These are phyloP conservation scores for Berberis thunbergii DNA, from an alignment of 164 flowering plant genomes.

Conservation along the genomic window DNA sequence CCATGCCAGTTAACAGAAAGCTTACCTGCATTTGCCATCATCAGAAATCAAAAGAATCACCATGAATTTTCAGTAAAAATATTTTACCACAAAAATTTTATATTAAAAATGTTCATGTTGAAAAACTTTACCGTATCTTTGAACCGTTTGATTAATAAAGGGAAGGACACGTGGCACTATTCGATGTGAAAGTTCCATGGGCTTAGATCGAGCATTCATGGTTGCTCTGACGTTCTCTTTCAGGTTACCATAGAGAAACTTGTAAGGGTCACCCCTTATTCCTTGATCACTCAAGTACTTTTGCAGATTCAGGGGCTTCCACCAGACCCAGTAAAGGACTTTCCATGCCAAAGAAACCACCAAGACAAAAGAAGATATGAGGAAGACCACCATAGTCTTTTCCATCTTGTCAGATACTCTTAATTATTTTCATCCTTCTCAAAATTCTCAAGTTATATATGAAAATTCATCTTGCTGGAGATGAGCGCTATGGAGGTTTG, in stretches of 20 bases:
- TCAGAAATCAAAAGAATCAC: background rate
- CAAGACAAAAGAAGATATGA: background rate
- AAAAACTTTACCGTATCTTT: constrained; percentile 8
- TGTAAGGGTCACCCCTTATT: constrained; percentile 27
- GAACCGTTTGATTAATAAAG: constrained; percentile 1
- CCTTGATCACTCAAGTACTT: constrained; percentile 27
- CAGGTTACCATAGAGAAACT: constrained; percentile 21
- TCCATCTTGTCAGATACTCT: background rate
- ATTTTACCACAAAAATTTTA: background rate
- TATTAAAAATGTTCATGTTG: background rate
- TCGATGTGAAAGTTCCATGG: constrained; percentile 18
- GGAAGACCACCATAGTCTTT: background rate
- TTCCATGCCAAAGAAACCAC: background rate
- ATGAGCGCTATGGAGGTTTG: too few species aligned
- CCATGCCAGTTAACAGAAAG: constrained; percentile 6
- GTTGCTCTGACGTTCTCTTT: constrained; percentile 9
- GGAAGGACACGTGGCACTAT: constrained; percentile 16
- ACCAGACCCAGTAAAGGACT: constrained; percentile 15
- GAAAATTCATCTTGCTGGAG: too few species aligned
- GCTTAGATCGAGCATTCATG: constrained; percentile 15
- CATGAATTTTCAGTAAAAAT: background rate
- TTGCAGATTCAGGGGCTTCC: constrained; percentile 30
- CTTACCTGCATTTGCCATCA: constrained; percentile 8
- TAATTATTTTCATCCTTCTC: too few species aligned
- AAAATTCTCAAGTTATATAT: too few species aligned